These are phyloP conservation scores for Vitellaria paradoxa DNA, from an alignment of 179 eudicot species.

Conservation along the genomic window DNA sequence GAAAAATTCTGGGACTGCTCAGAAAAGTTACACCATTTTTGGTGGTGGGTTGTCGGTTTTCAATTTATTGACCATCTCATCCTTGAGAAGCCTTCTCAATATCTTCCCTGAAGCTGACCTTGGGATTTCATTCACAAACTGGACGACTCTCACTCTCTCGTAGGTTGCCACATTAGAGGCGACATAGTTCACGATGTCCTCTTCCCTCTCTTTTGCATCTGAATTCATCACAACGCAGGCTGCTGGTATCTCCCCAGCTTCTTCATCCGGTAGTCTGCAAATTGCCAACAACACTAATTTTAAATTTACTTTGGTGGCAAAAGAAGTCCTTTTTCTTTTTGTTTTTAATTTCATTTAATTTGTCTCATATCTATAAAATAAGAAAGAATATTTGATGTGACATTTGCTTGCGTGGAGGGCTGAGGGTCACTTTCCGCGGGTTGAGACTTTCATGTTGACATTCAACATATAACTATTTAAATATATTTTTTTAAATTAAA, in stretches of 20 bases:
- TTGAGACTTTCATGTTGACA: too few species aligned
- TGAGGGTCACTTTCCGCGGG: too few species aligned
- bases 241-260: constrained; percentile 93
- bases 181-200: constrained; percentile 69
- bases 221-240: constrained; percentile 79
- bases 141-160: constrained; percentile 65
- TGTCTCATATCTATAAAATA: too few species aligned
- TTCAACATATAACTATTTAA: too few species aligned
- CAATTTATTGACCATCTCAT: constrained; percentile 39
- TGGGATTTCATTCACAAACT: constrained; percentile 74
- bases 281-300: neutral
- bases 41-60: too few species aligned
- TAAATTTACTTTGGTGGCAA: neutral
- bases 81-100: constrained; percentile 82
- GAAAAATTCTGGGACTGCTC: neutral
- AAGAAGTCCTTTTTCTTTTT: too few species aligned
- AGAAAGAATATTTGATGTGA: too few species aligned
- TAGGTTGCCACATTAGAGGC: constrained; percentile 72
- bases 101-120: constrained; percentile 89
- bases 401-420: too few species aligned
- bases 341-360: too few species aligned
- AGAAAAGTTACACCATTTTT: too few species aligned
- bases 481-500: too few species aligned
- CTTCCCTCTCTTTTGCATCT: constrained; percentile 58
- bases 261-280: constrained; percentile 75